phyloP scores from a whole-genome alignment of 768 basidiomycete species.

The Scleroderma citrinum region DNA sequence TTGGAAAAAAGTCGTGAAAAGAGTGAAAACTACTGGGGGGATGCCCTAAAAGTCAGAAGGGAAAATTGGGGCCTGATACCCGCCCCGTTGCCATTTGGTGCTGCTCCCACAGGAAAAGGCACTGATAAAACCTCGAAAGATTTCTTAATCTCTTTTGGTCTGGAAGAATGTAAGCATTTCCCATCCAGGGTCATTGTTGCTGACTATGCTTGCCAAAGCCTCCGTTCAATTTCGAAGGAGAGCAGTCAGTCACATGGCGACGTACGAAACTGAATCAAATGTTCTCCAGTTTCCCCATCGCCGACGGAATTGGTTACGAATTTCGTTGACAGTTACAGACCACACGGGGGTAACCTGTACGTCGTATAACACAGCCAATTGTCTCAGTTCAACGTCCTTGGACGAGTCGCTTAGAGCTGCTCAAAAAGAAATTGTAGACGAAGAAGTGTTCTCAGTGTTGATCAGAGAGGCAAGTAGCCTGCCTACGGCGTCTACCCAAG shows the following conservation, averaged over 20 bases:
- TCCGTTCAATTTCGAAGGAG: slow-evolving; percentile 55
- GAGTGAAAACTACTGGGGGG: slow-evolving; percentile 75
- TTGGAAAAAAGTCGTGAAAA: slow-evolving; percentile 58
- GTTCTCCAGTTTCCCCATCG: slow-evolving; percentile 58
- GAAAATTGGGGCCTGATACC: slow-evolving; percentile 80
- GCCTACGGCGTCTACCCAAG: slow-evolving; percentile 69
- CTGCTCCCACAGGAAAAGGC: slow-evolving; percentile 66
- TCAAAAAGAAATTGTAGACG: slow-evolving; percentile 71
- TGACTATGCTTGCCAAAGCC: slow-evolving; percentile 38
- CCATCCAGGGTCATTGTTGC: not conserved
- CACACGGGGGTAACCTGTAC: slow-evolving; percentile 27
- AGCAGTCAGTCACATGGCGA: slow-evolving; percentile 65
- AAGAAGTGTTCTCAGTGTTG: slow-evolving; percentile 71
- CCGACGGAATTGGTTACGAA: slow-evolving; percentile 55
- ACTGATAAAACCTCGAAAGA: slow-evolving; percentile 78
- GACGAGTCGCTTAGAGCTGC: slow-evolving; percentile 50
- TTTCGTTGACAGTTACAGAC: slow-evolving; percentile 42
- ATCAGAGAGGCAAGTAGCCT: slow-evolving; percentile 73
- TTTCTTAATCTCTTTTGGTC: slow-evolving; percentile 71
- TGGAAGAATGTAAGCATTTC: slow-evolving; percentile 67
- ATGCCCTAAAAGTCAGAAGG: slow-evolving; percentile 69
- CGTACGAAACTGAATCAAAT: slow-evolving; percentile 36
- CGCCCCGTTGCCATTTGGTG: slow-evolving; percentile 68
- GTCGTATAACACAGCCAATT: slow-evolving; percentile 33
- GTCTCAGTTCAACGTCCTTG: slow-evolving; percentile 32